phyloP scores from a whole-genome alignment of 1,284 basidiomycete genomes.

The Ceratobasidium sp. region DNA sequence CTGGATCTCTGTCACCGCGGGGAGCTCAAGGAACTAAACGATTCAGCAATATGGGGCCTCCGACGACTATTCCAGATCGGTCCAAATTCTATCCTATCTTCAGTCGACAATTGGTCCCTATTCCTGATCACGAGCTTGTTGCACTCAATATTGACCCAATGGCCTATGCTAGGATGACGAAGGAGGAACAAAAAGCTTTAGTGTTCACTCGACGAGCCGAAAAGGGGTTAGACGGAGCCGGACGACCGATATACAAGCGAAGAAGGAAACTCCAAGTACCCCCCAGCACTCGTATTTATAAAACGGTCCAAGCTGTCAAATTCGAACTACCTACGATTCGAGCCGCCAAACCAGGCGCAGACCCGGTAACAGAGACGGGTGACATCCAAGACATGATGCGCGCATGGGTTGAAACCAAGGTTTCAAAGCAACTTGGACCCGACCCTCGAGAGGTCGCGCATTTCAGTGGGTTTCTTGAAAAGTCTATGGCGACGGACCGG shows the following conservation, averaged over 20 bases:
- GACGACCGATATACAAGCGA: constrained; percentile 25
- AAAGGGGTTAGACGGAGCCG: constrained; percentile 25
- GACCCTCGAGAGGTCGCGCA: constrained; percentile 72
- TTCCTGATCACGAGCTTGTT: constrained; percentile 26
- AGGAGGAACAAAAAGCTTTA: background rate
- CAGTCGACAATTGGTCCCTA: constrained; percentile 14
- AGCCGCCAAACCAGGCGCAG: constrained; percentile 57
- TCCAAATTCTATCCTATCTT: constrained; percentile 32
- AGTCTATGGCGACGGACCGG: constrained; percentile 61
- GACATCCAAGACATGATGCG: constrained; percentile 75
- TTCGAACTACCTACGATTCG: constrained; percentile 54
- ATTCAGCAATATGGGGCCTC: constrained; percentile 31
- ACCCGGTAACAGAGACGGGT: constrained; percentile 63
- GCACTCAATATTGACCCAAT: constrained; percentile 42
- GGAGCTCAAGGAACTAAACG: background rate
- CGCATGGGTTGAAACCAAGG: constrained; percentile 72
- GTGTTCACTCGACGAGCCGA: constrained; percentile 13
- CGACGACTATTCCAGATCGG: constrained; percentile 20
- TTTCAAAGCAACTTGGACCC: constrained; percentile 59
- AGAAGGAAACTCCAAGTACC: constrained; percentile 14
- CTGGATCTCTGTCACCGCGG: constrained; percentile 21
- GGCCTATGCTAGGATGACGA: constrained; percentile 2
- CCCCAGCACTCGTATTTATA: constrained; percentile 24
- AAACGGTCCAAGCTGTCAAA: constrained; percentile 46
- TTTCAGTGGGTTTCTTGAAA: constrained; percentile 72